Evolutionary conservation across 768 basidiomycete genomes (phyloP).

Genomic region (Rhodocollybia butyracea): DNA sequence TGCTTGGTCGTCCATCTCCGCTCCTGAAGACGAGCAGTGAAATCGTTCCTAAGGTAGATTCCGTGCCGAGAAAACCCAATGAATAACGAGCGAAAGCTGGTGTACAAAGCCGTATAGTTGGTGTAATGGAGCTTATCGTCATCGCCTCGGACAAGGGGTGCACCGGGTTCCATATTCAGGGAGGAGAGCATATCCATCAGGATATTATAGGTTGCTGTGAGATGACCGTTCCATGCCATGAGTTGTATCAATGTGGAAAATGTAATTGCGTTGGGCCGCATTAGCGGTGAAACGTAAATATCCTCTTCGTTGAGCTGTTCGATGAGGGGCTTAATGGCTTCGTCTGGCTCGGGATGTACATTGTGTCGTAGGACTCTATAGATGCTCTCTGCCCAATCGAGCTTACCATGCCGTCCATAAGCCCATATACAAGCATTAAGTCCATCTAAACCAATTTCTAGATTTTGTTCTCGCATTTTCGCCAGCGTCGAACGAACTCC

Average conservation of each 20-base stretch:
- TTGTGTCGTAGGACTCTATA: slow-evolving; percentile 65
- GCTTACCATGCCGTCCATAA: slow-evolving; percentile 47
- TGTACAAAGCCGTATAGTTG: slow-evolving; percentile 40
- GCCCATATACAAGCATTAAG: slow-evolving; percentile 73
- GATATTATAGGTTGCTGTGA: slow-evolving; percentile 49
- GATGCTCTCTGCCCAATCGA: slow-evolving; percentile 56
- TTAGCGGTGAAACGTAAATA: slow-evolving; percentile 36
- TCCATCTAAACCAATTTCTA: slow-evolving; percentile 60
- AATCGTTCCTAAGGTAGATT: slow-evolving; percentile 15
- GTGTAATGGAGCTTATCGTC: slow-evolving; percentile 22
- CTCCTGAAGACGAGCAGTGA: slow-evolving; percentile 9
- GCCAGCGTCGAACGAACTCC: slow-evolving; percentile 55
- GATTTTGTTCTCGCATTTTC: slow-evolving; percentile 46
- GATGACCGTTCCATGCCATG: slow-evolving; percentile 68
- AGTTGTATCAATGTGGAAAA: slow-evolving; percentile 69
- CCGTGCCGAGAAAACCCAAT: slow-evolving; percentile 71
- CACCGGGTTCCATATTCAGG: slow-evolving; percentile 34
- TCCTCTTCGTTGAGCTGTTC: slow-evolving; percentile 40
- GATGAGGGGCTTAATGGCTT: slow-evolving; percentile 29
- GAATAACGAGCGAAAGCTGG: slow-evolving; percentile 70
- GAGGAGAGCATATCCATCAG: slow-evolving; percentile 67
- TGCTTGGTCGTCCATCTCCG: slow-evolving; percentile 56
- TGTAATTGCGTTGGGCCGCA: slow-evolving; percentile 58
- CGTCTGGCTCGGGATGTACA: slow-evolving; percentile 35
- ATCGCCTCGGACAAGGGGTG: slow-evolving; percentile 24